Percentiles rank a stretch among this genome's conserved stretches.
Conservation (phyloP, 805 yeast genomes). For the Lachancea fermentati region DNA sequence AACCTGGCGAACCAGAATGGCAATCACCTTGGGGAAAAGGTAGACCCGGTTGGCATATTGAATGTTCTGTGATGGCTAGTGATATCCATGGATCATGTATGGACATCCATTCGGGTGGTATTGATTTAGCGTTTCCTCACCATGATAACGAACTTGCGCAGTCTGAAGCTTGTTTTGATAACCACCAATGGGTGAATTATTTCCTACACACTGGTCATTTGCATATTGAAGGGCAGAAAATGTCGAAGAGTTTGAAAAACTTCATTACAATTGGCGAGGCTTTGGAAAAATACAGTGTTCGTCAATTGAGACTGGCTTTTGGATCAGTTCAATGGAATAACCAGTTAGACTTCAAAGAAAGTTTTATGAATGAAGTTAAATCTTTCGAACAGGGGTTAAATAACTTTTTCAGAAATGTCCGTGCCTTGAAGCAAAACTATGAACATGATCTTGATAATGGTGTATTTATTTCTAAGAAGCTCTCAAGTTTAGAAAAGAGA, state of each 20-base stretch:
- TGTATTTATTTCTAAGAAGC: constrained; percentile 55
- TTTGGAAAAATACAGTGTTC: constrained; percentile 56
- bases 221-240: constrained; percentile 97
- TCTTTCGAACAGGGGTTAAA: constrained; percentile 67
- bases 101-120: constrained; percentile 96
- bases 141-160: constrained; percentile 98
- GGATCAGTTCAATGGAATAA: constrained; percentile 90
- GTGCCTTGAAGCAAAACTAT: constrained; percentile 71
- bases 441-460: constrained; percentile 45
- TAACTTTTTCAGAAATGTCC: constrained; percentile 81
- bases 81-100: constrained; percentile 76
- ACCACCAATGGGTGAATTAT: constrained; percentile 94
- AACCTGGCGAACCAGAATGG: constrained; percentile 98
- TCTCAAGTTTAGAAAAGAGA: constrained; percentile 48
- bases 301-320: constrained; percentile 88
- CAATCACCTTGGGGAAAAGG: constrained; percentile 94
- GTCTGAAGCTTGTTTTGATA: constrained; percentile 85
- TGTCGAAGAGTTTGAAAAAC: constrained; percentile 93
- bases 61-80: constrained; percentile 97
- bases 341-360: constrained; percentile 86
- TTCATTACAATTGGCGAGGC: constrained; percentile 95
- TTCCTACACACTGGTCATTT: constrained; percentile 96
- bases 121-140: constrained; percentile 97
- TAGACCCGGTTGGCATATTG: constrained; percentile 99
- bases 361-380: constrained; percentile 69